Conservation (phyloP, 345 rosid genomes). For the Citrus unshiu region DNA sequence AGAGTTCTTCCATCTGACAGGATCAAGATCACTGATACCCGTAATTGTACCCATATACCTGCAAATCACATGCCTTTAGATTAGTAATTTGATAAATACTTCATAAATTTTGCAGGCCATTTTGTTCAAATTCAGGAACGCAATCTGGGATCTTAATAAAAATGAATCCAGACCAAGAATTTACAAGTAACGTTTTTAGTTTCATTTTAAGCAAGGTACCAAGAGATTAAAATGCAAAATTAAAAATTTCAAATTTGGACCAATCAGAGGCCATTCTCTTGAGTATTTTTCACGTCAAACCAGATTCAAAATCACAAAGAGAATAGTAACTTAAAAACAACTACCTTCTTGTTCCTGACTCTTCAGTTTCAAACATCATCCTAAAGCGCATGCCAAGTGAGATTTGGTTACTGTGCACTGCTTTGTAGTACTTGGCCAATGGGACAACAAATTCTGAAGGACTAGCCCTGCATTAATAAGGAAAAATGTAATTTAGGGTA, state of each 20-base stretch:
- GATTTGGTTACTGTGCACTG: conserved; percentile 64
- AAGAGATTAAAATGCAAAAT: neutral
- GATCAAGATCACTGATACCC: conserved; percentile 82
- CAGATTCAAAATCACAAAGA: neutral
- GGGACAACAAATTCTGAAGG: conserved; percentile 97
- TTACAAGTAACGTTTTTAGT: neutral
- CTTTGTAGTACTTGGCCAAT: conserved; percentile 86
- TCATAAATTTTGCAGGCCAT: neutral
- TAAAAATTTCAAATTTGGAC: neutral
- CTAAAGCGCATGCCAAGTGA: conserved; percentile 92
- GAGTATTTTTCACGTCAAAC: neutral
- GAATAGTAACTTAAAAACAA: neutral
- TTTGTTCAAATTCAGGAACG: neutral
- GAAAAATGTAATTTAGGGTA: neutral
- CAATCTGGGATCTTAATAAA: conserved; percentile 1
- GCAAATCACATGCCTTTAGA: conserved; percentile 18
- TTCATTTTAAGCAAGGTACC: neutral
- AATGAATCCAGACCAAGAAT: neutral
- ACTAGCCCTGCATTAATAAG: conserved; percentile 53
- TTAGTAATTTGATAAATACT: neutral
- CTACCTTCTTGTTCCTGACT: conserved; percentile 78
- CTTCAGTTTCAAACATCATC: conserved; percentile 99
- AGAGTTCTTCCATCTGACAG: conserved; percentile 89
- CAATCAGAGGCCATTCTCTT: neutral
- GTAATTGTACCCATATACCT: conserved; percentile 98